Evolutionary conservation across 179 eudicot species (phyloP).

Genomic region (Beta lomatogona): DNA sequence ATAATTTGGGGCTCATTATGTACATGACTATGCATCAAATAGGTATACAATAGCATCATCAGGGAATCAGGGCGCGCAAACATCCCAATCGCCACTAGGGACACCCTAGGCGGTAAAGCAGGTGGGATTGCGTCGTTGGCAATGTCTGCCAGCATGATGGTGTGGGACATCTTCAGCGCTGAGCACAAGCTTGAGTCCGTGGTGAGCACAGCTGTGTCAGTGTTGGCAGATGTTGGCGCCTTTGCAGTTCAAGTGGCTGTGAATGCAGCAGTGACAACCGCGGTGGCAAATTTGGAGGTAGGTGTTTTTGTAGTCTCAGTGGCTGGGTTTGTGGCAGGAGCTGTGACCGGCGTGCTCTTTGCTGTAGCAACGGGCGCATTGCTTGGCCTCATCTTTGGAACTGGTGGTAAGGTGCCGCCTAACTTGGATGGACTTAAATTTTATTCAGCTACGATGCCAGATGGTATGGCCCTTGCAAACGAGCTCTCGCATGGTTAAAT

Average conservation of each 20-base stretch:
- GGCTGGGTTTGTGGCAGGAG: slow-evolving; percentile 7
- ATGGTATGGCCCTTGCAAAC: slow-evolving; percentile 8
- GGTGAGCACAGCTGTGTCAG: neutral
- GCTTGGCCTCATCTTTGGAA: neutral
- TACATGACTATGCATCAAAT: neutral
- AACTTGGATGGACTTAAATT: neutral
- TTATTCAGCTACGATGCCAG: neutral
- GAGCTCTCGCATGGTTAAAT: neutral
- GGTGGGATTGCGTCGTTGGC: neutral
- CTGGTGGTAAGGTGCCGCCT: neutral
- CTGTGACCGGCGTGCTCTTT: neutral
- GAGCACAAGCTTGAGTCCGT: slow-evolving; percentile 12
- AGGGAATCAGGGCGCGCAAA: slow-evolving; percentile 7
- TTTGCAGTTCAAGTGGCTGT: neutral
- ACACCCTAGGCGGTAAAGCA: neutral
- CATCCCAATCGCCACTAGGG: neutral
- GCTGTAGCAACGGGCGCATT: neutral
- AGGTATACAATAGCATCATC: slow-evolving; percentile 5
- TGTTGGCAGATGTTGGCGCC: neutral
- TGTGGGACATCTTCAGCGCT: slow-evolving; percentile 19
- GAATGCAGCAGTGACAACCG: neutral
- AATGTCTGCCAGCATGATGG: slow-evolving; percentile 3
- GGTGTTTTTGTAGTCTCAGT: neutral
- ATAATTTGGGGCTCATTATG: too few relatives aligned
- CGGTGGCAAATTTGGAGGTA: neutral